Evolutionary conservation across 2,329 filamentous ascomycete genomes (phyloP).

Genomic region (Clonostachys sp.): DNA sequence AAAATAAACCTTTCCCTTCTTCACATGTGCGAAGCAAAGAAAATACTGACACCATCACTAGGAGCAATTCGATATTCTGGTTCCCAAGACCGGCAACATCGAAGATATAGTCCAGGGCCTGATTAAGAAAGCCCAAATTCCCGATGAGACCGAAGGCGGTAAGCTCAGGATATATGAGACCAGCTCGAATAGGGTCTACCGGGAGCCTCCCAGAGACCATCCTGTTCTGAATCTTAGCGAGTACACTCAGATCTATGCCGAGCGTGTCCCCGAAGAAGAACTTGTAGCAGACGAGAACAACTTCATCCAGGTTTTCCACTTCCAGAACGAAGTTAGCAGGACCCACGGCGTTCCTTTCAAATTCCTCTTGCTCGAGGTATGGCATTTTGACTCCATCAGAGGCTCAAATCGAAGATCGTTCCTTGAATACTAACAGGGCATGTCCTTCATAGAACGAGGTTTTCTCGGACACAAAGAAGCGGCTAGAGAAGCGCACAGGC

Average conservation of each 20-base stretch:
- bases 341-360: slow-evolving; percentile 87
- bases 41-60: slow-evolving; percentile 20
- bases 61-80: slow-evolving; percentile 78
- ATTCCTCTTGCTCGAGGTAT: slow-evolving; percentile 77
- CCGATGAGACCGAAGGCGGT: slow-evolving; percentile 65
- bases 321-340: slow-evolving; percentile 82
- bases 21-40: no score
- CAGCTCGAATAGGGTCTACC: slow-evolving; percentile 78
- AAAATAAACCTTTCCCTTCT: slow-evolving; percentile 13
- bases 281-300: slow-evolving; percentile 50
- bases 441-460: slow-evolving; percentile 59
- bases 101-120: slow-evolving; percentile 73
- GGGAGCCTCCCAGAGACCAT: slow-evolving; percentile 66
- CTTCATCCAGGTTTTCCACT: slow-evolving; percentile 81
- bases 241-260: slow-evolving; percentile 76
- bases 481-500: slow-evolving; percentile 86
- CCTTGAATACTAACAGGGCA: background rate
- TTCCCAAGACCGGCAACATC: slow-evolving; percentile 79
- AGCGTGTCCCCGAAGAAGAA: slow-evolving; percentile 73
- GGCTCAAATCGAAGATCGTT: background rate
- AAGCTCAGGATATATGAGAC: slow-evolving; percentile 79
- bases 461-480: slow-evolving; percentile 89
- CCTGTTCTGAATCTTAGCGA: slow-evolving; percentile 81
- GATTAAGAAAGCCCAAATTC: slow-evolving; percentile 74
- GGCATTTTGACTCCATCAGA: slow-evolving; percentile 14